Base-by-base conservation (phyloP, 1,139 yeast genomes). In the Candida pseudoviswanathii region DNA sequence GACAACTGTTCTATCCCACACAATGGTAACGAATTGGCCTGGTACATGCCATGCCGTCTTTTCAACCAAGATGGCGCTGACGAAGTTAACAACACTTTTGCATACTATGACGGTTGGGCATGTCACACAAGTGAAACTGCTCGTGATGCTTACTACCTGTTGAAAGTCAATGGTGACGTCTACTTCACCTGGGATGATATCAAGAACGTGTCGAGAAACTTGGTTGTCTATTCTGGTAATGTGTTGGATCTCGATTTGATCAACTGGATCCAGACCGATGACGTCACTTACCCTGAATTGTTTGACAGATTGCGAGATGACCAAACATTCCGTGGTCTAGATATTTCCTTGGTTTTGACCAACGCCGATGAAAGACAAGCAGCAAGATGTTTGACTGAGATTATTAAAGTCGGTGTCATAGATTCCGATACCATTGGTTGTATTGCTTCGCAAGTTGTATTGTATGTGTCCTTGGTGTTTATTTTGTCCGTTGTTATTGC, bases 381-480 rank as follows among this genome's bases (percentile, higher is more conserved):
- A 6, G 95, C 95, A 11, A 81, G 85, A 60, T 94, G 99, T 68
- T 73, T 94, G 48, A 75, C 87, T n/a, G 98, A 94, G 67, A 87
- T 89, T 50, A 76, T 89, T 50, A 89, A 86, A 68, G 96, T 92
- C 24, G 99, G 99, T 25, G 84, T 82, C 43, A 82, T 94, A 49
- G 98, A 94, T 64, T 83, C 95, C 0, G 91, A 89, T 49, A 84
- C 96, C 9, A 84, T 94, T 61, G 99, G 99, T n/a, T 94, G 99
- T 70, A 85, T 94, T 66, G 96, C 97, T 0, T 89, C 97, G 1
- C 76, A 82, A 54, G 84, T 91, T 44, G 97, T 92, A 2, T 78
- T 94, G 54, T 82, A 84, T 58, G 80, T 86, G 11, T 88, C 97
- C 0, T 77, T 94, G 62, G 85, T 88, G 9, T 89, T 94, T 66